These are phyloP conservation scores for Boletus sp. DNA, from an alignment of 1,284 basidiomycete species.

Conservation along the genomic window DNA sequence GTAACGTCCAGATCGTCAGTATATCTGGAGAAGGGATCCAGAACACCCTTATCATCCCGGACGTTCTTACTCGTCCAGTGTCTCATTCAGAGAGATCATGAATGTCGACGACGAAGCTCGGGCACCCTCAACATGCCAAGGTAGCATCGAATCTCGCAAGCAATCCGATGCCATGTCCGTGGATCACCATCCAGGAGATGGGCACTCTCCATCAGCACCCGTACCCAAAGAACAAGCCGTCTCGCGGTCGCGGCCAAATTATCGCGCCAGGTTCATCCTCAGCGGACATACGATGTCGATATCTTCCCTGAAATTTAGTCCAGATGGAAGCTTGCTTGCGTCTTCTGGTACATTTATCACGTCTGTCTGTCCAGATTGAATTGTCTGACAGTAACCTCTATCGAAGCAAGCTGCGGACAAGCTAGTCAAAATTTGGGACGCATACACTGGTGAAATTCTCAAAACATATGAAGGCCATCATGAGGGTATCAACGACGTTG, in stretches of 20 bases:
- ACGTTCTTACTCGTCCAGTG: background rate
- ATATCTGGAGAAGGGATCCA: background rate
- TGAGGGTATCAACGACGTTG: slow-evolving; percentile 84
- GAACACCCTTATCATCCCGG: background rate
- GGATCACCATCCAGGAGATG: slow-evolving; percentile 6
- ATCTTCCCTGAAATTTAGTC: slow-evolving; percentile 77
- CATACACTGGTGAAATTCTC: slow-evolving; percentile 65
- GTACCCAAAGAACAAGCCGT: slow-evolving; percentile 2
- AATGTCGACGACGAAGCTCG: slow-evolving; percentile 17
- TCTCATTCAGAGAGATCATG: slow-evolving; percentile 11
- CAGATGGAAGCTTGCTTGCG: slow-evolving; percentile 67
- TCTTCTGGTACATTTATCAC: slow-evolving; percentile 59
- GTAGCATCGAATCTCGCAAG: slow-evolving; percentile 6
- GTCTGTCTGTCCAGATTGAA: background rate
- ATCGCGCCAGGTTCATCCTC: slow-evolving; percentile 48
- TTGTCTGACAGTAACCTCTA: slow-evolving; percentile 20
- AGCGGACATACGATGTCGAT: slow-evolving; percentile 73
- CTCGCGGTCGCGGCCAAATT: slow-evolving; percentile 32
- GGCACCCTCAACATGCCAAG: background rate
- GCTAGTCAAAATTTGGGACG: slow-evolving; percentile 74
- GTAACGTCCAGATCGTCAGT: background rate
- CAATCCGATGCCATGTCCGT: slow-evolving; percentile 13
- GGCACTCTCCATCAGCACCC: background rate
- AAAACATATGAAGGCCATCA: slow-evolving; percentile 67
- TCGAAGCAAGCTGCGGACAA: slow-evolving; percentile 72